These are phyloP conservation scores for Areca catechu DNA, from an alignment of 176 grass and related monocot species.

Conservation along the genomic window DNA sequence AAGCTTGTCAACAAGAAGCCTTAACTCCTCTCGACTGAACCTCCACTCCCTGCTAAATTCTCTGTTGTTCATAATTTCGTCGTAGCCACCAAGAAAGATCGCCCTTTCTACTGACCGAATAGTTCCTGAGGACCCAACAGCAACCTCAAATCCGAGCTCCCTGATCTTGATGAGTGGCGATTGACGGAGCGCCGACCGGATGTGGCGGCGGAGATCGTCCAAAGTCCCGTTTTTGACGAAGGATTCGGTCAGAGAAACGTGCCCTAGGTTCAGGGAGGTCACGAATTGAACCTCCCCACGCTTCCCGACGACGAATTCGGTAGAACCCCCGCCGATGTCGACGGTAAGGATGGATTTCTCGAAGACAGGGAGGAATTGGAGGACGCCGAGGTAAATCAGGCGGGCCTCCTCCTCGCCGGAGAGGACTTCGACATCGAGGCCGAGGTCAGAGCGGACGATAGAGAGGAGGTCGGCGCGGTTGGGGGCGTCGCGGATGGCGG, in stretches of 20 bases:
- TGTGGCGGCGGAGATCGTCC: constrained; percentile 2
- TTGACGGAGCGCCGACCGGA: neutral
- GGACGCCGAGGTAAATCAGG: constrained; percentile 5
- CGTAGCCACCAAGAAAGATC: constrained; percentile 1
- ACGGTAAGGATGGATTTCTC: neutral
- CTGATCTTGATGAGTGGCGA: neutral
- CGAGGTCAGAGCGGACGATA: neutral
- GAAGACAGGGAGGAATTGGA: constrained; percentile 9
- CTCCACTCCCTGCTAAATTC: neutral
- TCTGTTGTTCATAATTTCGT: neutral
- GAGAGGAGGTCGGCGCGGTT: constrained; percentile 6
- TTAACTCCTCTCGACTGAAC: constrained; percentile 7
- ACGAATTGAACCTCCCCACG: neutral
- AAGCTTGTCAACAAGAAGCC: constrained; percentile 3
- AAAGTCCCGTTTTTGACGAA: neutral
- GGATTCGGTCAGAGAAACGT: constrained; percentile 7
- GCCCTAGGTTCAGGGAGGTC: constrained; percentile 1
- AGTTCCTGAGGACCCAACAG: constrained; percentile 4
- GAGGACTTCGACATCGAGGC: neutral
- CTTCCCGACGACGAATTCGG: constrained; percentile 9
- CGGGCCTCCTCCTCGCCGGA: constrained; percentile 10
- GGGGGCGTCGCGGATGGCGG: constrained; percentile 3
- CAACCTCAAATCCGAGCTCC: constrained; percentile 2
- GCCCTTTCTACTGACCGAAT: constrained; percentile 6
- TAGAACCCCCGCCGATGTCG: constrained; percentile 12